These are phyloP conservation scores for Oropetium thomaeum DNA, from an alignment of 176 grass and related monocot species.

Conservation along the genomic window DNA sequence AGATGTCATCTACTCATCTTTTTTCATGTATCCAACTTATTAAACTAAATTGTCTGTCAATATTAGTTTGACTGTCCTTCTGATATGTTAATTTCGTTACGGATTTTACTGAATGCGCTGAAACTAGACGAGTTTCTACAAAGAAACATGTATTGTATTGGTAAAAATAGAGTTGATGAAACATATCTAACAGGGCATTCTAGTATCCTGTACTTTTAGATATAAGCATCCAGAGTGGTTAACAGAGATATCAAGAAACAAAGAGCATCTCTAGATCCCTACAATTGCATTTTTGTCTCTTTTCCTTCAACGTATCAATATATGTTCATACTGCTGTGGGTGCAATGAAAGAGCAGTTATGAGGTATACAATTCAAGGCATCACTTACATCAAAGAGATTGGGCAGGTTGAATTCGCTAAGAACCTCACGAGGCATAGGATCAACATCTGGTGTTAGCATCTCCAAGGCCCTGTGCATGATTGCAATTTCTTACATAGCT, in stretches of 20 bases:
- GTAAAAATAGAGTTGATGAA: background rate
- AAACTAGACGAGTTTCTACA: constrained; percentile 2
- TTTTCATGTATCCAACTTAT: background rate
- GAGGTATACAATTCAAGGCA: constrained; percentile 20
- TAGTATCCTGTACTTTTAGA: background rate
- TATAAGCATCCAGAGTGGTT: background rate
- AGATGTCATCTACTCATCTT: background rate
- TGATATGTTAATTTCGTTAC: background rate
- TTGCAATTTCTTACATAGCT: constrained; percentile 31
- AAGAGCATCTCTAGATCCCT: background rate
- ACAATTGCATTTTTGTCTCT: background rate
- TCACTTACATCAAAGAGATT: constrained; percentile 82
- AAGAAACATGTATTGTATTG: background rate
- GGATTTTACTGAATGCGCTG: constrained; percentile 3
- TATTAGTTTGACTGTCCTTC: background rate
- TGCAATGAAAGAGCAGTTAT: constrained; percentile 1
- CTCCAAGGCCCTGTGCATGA: constrained; percentile 72
- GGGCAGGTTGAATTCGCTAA: constrained; percentile 74
- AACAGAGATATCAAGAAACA: constrained; percentile 19
- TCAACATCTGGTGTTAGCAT: constrained; percentile 66
- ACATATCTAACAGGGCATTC: background rate
- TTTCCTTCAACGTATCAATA: background rate
- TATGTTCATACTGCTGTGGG: background rate
- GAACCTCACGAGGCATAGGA: constrained; percentile 82
- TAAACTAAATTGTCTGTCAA: background rate